phyloP scores from a whole-genome alignment of 805 yeast genomes.

The Lipomyces orientalis region DNA sequence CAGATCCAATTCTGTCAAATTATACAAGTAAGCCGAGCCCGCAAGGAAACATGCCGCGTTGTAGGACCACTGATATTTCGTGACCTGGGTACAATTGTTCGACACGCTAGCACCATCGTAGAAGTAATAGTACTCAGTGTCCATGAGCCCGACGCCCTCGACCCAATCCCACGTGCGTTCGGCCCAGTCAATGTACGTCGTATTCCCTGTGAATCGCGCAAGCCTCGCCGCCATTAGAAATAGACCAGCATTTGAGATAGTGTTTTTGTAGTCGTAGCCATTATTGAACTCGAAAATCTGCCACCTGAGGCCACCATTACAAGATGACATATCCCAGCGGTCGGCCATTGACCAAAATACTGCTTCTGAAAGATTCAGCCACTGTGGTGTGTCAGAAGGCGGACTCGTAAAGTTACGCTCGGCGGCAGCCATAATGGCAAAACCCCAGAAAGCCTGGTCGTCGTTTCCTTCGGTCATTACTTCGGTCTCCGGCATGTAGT shows the following conservation, averaged over 20 bases:
- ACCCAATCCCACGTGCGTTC: constrained; percentile 79
- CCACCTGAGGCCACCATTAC: constrained; percentile 95
- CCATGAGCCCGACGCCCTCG: constrained; percentile 53
- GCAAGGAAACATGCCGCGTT: constrained; percentile 79
- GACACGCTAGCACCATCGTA: constrained; percentile 60
- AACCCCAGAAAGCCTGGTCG: constrained; percentile 98
- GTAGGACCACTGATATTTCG: constrained; percentile 79
- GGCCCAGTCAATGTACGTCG: constrained; percentile 71
- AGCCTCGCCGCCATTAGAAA: constrained; percentile 83
- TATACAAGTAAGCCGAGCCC: constrained; percentile 82
- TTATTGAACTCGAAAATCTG: constrained; percentile 94
- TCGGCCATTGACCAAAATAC: constrained; percentile 87
- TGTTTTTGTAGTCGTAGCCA: constrained; percentile 91
- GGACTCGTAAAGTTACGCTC: constrained; percentile 85
- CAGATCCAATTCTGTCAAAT: constrained; percentile 64
- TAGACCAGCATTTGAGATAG: constrained; percentile 81
- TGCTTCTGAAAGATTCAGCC: constrained; percentile 87
- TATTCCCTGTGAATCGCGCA: constrained; percentile 78
- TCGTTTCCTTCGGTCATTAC: constrained; percentile 95
- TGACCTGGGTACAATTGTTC: constrained; percentile 65
- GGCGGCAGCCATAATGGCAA: constrained; percentile 89
- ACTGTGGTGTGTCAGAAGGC: constrained; percentile 62
- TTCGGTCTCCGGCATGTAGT: constrained; percentile 87
- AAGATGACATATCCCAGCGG: constrained; percentile 78
- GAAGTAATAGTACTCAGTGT: constrained; percentile 40